Percentiles rank a stretch among this genome's conserved stretches.
These are phyloP conservation scores for Aspergillus panamensis DNA, from an alignment of 495 filamentous ascomycete species.

Conservation along the genomic window DNA sequence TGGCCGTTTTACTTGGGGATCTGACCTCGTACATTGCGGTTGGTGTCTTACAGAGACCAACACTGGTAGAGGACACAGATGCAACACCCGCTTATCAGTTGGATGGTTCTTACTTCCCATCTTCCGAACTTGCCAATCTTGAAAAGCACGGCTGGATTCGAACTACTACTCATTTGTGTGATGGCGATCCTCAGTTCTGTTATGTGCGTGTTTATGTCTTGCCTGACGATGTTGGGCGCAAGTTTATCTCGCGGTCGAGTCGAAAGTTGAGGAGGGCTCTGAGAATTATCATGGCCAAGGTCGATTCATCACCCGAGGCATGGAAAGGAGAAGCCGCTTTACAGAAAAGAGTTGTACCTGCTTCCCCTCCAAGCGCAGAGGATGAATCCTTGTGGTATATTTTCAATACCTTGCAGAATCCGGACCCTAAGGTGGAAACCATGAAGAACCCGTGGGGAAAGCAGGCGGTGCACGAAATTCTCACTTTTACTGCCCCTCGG, in stretches of 20 bases:
- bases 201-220: constrained; percentile 60
- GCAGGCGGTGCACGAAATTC: constrained; percentile 59
- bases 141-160: constrained; percentile 36
- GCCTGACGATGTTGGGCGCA: constrained; percentile 60
- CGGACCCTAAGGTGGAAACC: constrained; percentile 51
- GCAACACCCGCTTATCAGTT: too few relatives aligned
- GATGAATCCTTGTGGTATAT: constrained; percentile 71
- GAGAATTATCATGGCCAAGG: constrained; percentile 45
- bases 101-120: constrained; percentile 17
- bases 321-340: constrained; percentile 51
- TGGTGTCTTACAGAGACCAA: constrained; percentile 20
- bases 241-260: constrained; percentile 42
- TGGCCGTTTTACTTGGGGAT: constrained; percentile 7
- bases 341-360: constrained; percentile 3
- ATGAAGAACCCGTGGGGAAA: constrained; percentile 55
- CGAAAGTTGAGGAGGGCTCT: constrained; percentile 42
- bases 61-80: not conserved
- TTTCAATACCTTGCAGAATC: constrained; percentile 81
- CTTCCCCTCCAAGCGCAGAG: constrained; percentile 28
- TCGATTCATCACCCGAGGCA: constrained; percentile 53
- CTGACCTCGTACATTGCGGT: constrained; percentile 20
- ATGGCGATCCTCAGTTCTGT: constrained; percentile 14
- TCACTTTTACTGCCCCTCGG: constrained; percentile 29
- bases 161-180: constrained; percentile 17
- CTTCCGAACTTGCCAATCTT: constrained; percentile 24